Percentiles rank a stretch among this genome's conserved stretches.
These are phyloP conservation scores for Xylariaceae sp. DNA, from an alignment of 2,329 filamentous ascomycete species.

Conservation along the genomic window DNA sequence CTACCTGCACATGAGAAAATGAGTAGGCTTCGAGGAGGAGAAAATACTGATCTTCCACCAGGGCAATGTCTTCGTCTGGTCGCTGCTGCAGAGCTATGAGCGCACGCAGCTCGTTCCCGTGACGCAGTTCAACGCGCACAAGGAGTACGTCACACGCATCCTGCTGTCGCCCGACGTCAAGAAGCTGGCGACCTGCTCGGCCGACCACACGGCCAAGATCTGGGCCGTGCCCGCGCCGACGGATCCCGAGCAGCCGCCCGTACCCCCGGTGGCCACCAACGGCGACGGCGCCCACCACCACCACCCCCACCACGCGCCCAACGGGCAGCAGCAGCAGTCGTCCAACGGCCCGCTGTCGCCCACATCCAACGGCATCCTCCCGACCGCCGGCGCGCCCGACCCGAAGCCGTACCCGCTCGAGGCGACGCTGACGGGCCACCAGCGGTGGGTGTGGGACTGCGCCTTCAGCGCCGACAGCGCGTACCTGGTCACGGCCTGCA, in stretches of 20 bases:
- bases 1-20: too few relatives aligned
- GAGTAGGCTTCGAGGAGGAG: neutral
- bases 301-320: constrained; percentile 2
- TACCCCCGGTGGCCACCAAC: constrained; percentile 1
- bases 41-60: constrained; percentile 28
- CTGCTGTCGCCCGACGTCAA: constrained; percentile 89
- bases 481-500: constrained; percentile 88
- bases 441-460: constrained; percentile 97
- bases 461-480: constrained; percentile 90
- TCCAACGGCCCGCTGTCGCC: neutral
- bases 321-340: neutral
- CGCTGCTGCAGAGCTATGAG: constrained; percentile 76
- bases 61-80: constrained; percentile 98
- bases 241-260: constrained; percentile 1
- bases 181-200: constrained; percentile 87
- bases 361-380: neutral
- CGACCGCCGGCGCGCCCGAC: constrained; percentile 12
- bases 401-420: constrained; percentile 67
- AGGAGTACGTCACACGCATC: constrained; percentile 86
- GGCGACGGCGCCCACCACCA: constrained; percentile 6
- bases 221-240: constrained; percentile 48
- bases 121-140: constrained; percentile 83
- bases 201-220: constrained; percentile 90
- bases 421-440: constrained; percentile 80
- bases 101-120: constrained; percentile 78